Conservation (phyloP, 768 basidiomycete species). For the Hygrophorus pudorinus region DNA sequence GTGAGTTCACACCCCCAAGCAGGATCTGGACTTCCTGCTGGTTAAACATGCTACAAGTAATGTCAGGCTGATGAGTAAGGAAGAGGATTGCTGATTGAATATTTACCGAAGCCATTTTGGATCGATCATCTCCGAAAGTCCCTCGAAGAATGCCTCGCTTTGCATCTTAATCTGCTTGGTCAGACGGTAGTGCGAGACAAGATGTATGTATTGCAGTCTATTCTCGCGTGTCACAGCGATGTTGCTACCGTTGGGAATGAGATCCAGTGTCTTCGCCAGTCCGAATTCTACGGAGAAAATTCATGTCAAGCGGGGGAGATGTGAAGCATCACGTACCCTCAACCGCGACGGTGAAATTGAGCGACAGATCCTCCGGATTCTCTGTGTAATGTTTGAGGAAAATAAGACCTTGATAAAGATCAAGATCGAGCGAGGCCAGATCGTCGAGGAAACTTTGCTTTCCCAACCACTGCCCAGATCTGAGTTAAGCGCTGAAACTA, state of each 20-base stretch:
- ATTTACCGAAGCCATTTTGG: constrained; percentile 73
- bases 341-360: constrained; percentile 82
- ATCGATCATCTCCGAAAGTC: constrained; percentile 87
- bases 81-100: background rate
- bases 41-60: constrained; percentile 76
- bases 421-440: constrained; percentile 81
- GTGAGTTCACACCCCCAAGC: constrained; percentile 79
- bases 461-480: constrained; percentile 67
- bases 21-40: constrained; percentile 91
- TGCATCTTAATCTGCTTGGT: constrained; percentile 83
- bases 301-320: background rate
- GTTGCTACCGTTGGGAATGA: constrained; percentile 75
- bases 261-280: constrained; percentile 60
- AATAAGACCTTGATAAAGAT: constrained; percentile 85
- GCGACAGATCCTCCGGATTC: constrained; percentile 76
- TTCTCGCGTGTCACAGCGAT: constrained; percentile 85
- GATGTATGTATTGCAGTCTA: constrained; percentile 79
- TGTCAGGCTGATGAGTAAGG: background rate
- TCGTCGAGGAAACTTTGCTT: constrained; percentile 91
- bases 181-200: constrained; percentile 81
- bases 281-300: constrained; percentile 58
- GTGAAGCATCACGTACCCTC: constrained; percentile 44
- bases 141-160: constrained; percentile 83
- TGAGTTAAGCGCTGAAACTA: background rate
- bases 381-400: constrained; percentile 89